Evolutionary conservation across 2,329 filamentous ascomycete species (phyloP), one percentile per base, ranked within the genome.

Genomic region (Diplodia sapinea): DNA sequence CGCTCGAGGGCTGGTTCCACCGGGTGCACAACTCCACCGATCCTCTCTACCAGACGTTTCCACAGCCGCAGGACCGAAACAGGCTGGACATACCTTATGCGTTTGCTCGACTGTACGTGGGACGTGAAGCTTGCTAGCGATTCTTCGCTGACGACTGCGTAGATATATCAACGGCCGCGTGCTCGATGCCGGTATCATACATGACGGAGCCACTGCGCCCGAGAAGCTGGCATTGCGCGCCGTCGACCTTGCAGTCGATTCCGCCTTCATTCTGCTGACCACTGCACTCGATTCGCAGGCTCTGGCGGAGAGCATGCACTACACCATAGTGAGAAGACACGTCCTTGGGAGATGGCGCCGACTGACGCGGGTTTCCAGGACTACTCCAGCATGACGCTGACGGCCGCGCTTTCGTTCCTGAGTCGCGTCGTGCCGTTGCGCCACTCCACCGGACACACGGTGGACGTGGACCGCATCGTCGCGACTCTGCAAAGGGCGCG

Each of bases 341-440:
- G 31, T 12, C 17, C 2, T 5, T 38, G 11, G 17, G 17, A 20
- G 1, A 36, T 23, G 17, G 11, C 1, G 29, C 57, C 33, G 17
- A 33, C 26, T 61, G 26, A 61, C 40, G 13, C 5, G 2, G 15
- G 11, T 17, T 11, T 20, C 12, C 15, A 61, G 57, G 57, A 61
- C 26, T 61, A 61, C 40, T 61, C 57, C 7, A 61, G 57, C 29
- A 61, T 49, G 23, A 50, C 57, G 17, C 26, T 61, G 15, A 61
- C 40, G 7, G 29, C 57, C 1, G 57, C 57, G 2, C 57, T 61
- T 9, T 50, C 40, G 2, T 61, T 61, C 17, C 17, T 61, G 29
- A 29, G 15, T 15, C 40, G 26, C 2, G 26, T 61, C 6, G 57
- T 61, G 13, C 7, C 12, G 6, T n/a, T 17, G 15, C 38, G n/a